Base-by-base conservation (phyloP, 345 rosid genomes). In the Hypericum androsaemum region DNA sequence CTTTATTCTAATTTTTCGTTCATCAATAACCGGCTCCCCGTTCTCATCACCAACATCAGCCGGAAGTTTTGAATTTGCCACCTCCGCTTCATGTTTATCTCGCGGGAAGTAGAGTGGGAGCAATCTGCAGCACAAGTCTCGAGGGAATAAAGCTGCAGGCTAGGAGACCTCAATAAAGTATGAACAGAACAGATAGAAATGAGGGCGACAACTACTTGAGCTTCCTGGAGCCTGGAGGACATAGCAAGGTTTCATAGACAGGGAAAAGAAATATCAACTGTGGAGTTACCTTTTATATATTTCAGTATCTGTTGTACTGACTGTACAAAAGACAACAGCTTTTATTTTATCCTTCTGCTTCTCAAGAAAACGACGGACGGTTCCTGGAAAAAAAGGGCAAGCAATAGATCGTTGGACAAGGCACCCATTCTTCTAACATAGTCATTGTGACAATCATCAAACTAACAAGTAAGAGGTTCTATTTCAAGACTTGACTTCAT, bases 71-170 rank as follows among this genome's bases (percentile, higher is more conserved):
- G 82, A 78, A 43, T 78, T 77, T 59, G 97, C 90, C 53, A 80
- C 70, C 63, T 80, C 88, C 78, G 88, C 97, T 68, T 92, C 98
- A 52, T 77, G 86, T 60, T 88, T 81, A 56, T 85, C 97, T 60
- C 98, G 95, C 53, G 98, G 97, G 67, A 92, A 88, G 74, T 92
- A 92, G 65, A 92, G 83, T 0, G 98, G 97, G 50, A 92, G 94
- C 72, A 92, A 73, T 75, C 98, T 92, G 63, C 68, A 79, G 54
- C 12, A 16, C 68, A 70, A 59, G 10, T 40, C 37, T 51, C 17
- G 50, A 36, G 42, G n/a, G 44, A 47, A 56, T 28, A 50, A 54
- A 43, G 58, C 38, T 44, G 22, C 52, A 47, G 49, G 40, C 2
- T 28, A 39, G 39, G 7, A 41, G 37, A 43, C 16, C 43, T 8